These are phyloP conservation scores for Myrmaecium sp. DNA, from an alignment of 2,329 filamentous ascomycete species.

Conservation along the genomic window DNA sequence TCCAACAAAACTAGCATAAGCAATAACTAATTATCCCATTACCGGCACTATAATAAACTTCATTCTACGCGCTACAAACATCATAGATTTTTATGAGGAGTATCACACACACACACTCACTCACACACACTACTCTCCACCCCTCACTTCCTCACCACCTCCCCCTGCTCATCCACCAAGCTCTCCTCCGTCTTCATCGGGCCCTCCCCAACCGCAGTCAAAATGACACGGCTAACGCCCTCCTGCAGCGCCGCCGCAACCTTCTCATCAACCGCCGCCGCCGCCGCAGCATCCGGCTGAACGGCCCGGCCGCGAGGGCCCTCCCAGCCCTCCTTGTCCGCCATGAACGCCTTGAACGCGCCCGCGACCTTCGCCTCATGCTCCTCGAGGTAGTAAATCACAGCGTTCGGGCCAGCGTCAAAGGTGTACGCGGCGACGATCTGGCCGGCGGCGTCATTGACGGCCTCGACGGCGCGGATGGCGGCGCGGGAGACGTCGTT, in stretches of 20 bases:
- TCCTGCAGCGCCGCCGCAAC: conserved; percentile 39
- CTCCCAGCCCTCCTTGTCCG: conserved; percentile 55
- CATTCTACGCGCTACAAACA: no score
- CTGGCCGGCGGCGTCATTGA: conserved; percentile 66
- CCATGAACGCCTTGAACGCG: conserved; percentile 53
- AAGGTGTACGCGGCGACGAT: conserved; percentile 89
- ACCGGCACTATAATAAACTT: no score
- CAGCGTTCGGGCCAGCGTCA: conserved; percentile 90
- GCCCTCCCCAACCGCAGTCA: conserved; percentile 82
- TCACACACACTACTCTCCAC: no score
- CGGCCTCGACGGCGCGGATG: conserved; percentile 72
- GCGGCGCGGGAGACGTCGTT: conserved; percentile 84
- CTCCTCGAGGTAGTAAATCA: conserved; percentile 84
- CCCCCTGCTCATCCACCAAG: conserved; percentile 47
- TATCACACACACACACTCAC: no score
- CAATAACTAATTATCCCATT: no score
- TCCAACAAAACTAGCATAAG: no score
- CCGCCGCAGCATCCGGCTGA: conserved; percentile 34
- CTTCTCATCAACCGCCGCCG: conserved; percentile 41
- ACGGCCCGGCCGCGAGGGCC: conserved; percentile 33
- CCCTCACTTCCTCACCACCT: conserved; percentile 7
- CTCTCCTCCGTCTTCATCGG: conserved; percentile 65
- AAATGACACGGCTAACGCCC: conserved; percentile 76
- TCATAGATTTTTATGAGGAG: no score
- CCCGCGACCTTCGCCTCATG: conserved; percentile 58